Evolutionary conservation across 2,329 filamentous ascomycete genomes (phyloP).

Genomic region (Penicillium hesseltinei): DNA sequence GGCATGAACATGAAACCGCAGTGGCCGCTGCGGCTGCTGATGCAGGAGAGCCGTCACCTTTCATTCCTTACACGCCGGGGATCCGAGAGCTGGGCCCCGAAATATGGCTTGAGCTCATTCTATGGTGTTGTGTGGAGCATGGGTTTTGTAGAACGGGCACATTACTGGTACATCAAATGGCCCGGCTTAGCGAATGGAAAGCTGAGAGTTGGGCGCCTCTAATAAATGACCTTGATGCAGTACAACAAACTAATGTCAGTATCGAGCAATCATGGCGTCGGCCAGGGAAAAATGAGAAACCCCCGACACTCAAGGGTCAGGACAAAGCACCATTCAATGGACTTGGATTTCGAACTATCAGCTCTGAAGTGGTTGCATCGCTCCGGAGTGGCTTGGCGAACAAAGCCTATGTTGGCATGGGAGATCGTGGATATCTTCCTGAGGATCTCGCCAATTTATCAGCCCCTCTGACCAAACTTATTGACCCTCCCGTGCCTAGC

Average conservation of each 20-base stretch:
- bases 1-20: constrained; percentile 42
- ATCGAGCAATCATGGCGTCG: constrained; percentile 37
- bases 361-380: constrained; percentile 57
- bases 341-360: constrained; percentile 52
- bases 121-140: constrained; percentile 52
- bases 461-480: constrained; percentile 22
- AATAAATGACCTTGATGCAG: constrained; percentile 24
- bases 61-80: constrained; percentile 40
- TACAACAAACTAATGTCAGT: constrained; percentile 38
- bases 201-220: constrained; percentile 42
- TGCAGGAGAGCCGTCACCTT: constrained; percentile 40
- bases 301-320: constrained; percentile 16
- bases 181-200: constrained; percentile 36
- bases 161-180: constrained; percentile 40
- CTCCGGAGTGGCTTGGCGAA: constrained; percentile 55
- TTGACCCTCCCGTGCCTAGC: constrained; percentile 15
- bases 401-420: constrained; percentile 42
- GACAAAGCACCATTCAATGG: constrained; percentile 36
- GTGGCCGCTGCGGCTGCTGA: constrained; percentile 37
- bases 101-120: constrained; percentile 51
- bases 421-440: constrained; percentile 31
- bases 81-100: constrained; percentile 47
- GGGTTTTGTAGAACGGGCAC: constrained; percentile 43
- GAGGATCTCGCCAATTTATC: constrained; percentile 29
- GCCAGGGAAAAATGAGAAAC: constrained; percentile 21